Percentiles rank a stretch among this genome's conserved stretches.
phyloP scores from a whole-genome alignment of 805 yeast species.

The Saccharomyces jurei region DNA sequence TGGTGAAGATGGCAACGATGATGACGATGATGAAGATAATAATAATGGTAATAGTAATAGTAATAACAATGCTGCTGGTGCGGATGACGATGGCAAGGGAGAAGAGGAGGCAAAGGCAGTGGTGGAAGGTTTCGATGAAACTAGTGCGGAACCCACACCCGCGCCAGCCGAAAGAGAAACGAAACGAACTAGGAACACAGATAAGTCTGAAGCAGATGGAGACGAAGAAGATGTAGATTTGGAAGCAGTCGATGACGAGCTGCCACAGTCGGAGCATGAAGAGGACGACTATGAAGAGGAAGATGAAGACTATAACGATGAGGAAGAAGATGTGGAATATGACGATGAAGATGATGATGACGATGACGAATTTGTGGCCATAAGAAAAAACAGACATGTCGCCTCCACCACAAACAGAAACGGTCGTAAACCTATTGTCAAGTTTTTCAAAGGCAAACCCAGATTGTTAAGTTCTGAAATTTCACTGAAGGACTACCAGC shows the following conservation, averaged over 20 bases:
- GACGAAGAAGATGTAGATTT: not conserved
- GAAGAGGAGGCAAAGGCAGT: conserved; percentile 9
- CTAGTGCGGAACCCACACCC: conserved; percentile 18
- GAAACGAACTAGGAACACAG: not conserved
- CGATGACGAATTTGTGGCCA: conserved; percentile 12
- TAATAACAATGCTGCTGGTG: conserved; percentile 6
- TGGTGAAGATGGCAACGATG: conserved; percentile 28
- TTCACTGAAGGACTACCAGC: conserved; percentile 80
- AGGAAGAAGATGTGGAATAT: conserved; percentile 22
- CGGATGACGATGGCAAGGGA: conserved; percentile 2
- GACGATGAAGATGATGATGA: conserved; percentile 22
- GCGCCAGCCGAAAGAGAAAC: conserved; percentile 4
- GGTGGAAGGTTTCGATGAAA: conserved; percentile 27
- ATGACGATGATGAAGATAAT: conserved; percentile 6
- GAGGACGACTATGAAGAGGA: conserved; percentile 30
- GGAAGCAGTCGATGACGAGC: conserved; percentile 4
- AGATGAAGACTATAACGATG: conserved; percentile 28
- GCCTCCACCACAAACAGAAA: conserved; percentile 5
- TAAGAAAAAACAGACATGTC: conserved; percentile 21
- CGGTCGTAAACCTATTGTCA: conserved; percentile 14
- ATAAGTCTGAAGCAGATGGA: not conserved
- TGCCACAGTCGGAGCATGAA: conserved; percentile 12
- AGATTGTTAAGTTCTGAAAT: conserved; percentile 51
- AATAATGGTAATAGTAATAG: conserved; percentile 8
- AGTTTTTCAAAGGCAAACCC: conserved; percentile 68